Evolutionary conservation across 768 basidiomycete genomes (phyloP).

Genomic region (Amanita pseudoporphyria): DNA sequence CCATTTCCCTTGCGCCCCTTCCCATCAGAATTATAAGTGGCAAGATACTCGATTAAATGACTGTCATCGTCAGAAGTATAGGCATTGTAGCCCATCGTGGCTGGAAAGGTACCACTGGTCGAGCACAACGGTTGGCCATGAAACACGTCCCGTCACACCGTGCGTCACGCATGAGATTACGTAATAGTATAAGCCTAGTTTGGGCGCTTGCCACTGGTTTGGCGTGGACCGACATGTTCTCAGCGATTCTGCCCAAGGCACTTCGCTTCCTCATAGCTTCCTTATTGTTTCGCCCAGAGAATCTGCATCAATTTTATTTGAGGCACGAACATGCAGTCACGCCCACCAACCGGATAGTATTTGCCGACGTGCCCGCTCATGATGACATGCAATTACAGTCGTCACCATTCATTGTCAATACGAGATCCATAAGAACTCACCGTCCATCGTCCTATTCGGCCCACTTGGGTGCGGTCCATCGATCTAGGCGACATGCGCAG

Average conservation of each 20-base stretch:
- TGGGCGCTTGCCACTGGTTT: neutral
- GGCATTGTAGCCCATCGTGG: conserved; percentile 13
- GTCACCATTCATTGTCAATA: conserved; percentile 25
- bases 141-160: conserved; percentile 3
- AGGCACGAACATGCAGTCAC: conserved; percentile 44
- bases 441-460: conserved; percentile 30
- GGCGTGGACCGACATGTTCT: conserved; percentile 4
- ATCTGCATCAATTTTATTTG: conserved; percentile 35
- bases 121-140: no score
- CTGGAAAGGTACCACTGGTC: neutral
- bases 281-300: conserved; percentile 23
- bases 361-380: conserved; percentile 32
- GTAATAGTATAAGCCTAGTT: no score
- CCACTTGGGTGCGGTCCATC: conserved; percentile 19
- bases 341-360: conserved; percentile 34
- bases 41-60: conserved; percentile 36
- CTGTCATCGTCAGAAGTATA: conserved; percentile 33
- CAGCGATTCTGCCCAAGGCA: conserved; percentile 2
- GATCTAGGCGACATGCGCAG: conserved; percentile 22
- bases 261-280: conserved; percentile 21
- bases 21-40: conserved; percentile 30
- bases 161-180: no score
- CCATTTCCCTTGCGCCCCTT: conserved; percentile 35
- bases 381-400: conserved; percentile 12
- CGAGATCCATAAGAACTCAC: conserved; percentile 25